phyloP scores from a whole-genome alignment of 2,329 filamentous ascomycete genomes.

The Talaromyces atroroseus region DNA sequence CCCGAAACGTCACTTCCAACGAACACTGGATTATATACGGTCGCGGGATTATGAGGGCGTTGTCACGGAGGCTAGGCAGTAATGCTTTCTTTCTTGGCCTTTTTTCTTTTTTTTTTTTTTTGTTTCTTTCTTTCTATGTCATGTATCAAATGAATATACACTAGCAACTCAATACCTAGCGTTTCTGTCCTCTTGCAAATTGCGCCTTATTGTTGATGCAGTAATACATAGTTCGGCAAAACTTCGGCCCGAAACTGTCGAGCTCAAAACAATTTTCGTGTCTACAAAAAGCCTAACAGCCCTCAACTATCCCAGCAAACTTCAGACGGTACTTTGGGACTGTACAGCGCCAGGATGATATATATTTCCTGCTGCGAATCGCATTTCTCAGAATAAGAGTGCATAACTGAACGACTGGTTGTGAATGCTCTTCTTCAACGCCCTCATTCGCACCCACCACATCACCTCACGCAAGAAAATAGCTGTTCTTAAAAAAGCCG shows the following conservation, averaged over 20 bases:
- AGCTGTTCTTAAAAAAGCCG: slow-evolving; percentile 58
- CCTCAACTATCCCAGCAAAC: not conserved
- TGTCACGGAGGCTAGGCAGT: slow-evolving; percentile 59
- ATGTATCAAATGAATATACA: slow-evolving; percentile 13
- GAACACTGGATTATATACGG: slow-evolving; percentile 89
- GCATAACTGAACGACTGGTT: not conserved
- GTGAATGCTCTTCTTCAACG: slow-evolving; percentile 40
- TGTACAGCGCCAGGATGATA: too few species aligned
- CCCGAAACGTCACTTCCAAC: slow-evolving; percentile 87
- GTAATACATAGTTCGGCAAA: not conserved
- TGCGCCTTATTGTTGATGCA: not conserved
- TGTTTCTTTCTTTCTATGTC: slow-evolving; percentile 7
- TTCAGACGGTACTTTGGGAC: not conserved
- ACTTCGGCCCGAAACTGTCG: slow-evolving; percentile 3
- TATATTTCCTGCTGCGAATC: too few species aligned
- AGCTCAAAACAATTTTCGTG: too few species aligned
- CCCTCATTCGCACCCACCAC: slow-evolving; percentile 72
- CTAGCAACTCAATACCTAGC: slow-evolving; percentile 1
- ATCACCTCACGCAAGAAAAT: slow-evolving; percentile 76
- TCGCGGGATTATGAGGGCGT: slow-evolving; percentile 91
- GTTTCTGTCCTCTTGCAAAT: not conserved
- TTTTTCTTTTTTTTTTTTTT: too few species aligned
- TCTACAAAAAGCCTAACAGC: too few species aligned
- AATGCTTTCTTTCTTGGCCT: not conserved
- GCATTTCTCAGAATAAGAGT: too few species aligned